Base-by-base conservation (phyloP, 441 rosid species). In the Metrosideros polymorpha region DNA sequence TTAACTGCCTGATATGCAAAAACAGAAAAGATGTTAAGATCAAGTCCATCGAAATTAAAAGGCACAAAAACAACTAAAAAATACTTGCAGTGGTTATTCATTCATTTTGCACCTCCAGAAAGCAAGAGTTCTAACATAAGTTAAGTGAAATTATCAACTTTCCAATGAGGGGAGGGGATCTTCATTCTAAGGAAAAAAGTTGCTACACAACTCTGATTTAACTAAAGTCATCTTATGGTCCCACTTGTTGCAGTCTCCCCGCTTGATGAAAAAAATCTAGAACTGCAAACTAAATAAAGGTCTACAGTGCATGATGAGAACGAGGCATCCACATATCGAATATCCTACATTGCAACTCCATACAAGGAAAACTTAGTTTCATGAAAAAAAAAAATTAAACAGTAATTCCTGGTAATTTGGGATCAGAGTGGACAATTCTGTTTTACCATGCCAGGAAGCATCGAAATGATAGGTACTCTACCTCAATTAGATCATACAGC, bases 1-100 rank as follows among this genome's bases (percentile, higher is more conserved):
- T 84, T 86, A 51, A 88, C 86, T 55, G 90, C 93, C 98, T 95
- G 91, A 83, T 39, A 71, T 71, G 79, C n/a, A 39, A 71, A 39
- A 39, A 71, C 49, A 39, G 47, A 22, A 71, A 71, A 71, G 1
- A 24, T 7, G 15, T 71, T 39, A 39, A 22, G 47, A 71, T 61
- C 39, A 61, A 71, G 79, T 71, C 47, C 24, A 22, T 71, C 0
- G 1, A 9, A 71, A 71, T 71, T 71, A 71, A 71, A 71, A 71
- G 79, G 79, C 79, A 71, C 49, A 71, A 71, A 39, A 39, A n/a
- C 79, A 71, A 43, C 79, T 42, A 71, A 71, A 71, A 71, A 39
- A 71, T 10, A 71, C 79, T 39, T 71, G 79, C 15, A 71, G 49
- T 6, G 49, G 47, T 39, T 35, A 35, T 35, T 71, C 79, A 71